Percentiles rank a stretch among this genome's conserved stretches.
Evolutionary conservation across 805 yeast genomes (phyloP).

Genomic region (Schizosaccharomyces japonicus): DNA sequence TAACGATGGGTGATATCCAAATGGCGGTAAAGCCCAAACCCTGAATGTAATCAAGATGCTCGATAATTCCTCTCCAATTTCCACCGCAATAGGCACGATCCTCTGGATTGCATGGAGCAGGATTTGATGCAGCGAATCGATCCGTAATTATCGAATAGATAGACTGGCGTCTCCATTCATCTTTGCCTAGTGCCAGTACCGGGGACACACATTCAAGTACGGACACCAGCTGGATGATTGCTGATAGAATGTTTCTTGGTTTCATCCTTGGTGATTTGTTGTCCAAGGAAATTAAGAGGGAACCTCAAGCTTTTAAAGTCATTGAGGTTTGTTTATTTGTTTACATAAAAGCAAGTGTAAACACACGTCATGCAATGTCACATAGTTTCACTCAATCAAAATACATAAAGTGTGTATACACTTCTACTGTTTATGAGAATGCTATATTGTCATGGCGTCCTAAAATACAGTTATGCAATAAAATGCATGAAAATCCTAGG

Average conservation of each 20-base stretch:
- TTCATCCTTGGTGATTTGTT: not conserved
- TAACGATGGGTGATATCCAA: slow-evolving; percentile 6
- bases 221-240: not conserved
- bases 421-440: no score
- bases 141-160: slow-evolving; percentile 7
- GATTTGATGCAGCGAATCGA: slow-evolving; percentile 6
- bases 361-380: no score
- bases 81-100: slow-evolving; percentile 6
- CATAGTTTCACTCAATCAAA: no score
- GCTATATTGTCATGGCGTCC: no score
- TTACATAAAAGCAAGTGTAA: not conserved
- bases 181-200: not conserved
- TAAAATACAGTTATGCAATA: no score
- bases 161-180: slow-evolving; percentile 4
- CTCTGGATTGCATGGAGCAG: slow-evolving; percentile 1
- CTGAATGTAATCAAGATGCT: slow-evolving; percentile 6
- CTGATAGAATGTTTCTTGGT: not conserved
- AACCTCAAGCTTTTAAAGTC: not conserved
- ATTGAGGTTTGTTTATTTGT: not conserved
- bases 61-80: slow-evolving; percentile 5
- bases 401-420: no score
- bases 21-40: slow-evolving; percentile 6
- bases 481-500: no score
- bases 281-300: not conserved
- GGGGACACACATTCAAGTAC: not conserved